phyloP scores from a whole-genome alignment of 495 filamentous ascomycete genomes.

The Melanomma pulvis-pyrius region DNA sequence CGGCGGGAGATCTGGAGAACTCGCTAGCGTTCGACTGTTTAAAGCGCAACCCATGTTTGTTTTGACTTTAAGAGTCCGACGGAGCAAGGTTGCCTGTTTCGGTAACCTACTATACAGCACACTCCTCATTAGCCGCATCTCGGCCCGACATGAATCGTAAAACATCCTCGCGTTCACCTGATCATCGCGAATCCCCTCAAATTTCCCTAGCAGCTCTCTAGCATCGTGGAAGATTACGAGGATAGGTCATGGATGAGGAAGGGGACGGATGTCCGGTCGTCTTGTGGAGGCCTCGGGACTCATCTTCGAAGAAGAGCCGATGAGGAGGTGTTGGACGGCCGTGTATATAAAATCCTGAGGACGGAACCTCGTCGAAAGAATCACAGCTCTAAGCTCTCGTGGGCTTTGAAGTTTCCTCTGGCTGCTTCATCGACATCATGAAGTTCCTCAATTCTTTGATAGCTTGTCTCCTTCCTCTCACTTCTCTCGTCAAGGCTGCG shows the following conservation, averaged over 20 bases:
- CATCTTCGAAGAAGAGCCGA: neutral
- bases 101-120: neutral
- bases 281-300: neutral
- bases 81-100: neutral
- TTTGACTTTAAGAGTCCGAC: neutral
- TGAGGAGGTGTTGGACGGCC: too few relatives aligned
- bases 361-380: neutral
- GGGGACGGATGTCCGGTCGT: too few relatives aligned
- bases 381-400: neutral
- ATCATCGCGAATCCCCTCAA: neutral
- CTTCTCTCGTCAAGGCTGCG: conserved; percentile 28
- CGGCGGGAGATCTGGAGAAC: too few relatives aligned
- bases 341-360: too few relatives aligned
- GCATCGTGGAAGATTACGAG: too few relatives aligned
- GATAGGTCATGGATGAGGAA: too few relatives aligned
- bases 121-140: neutral
- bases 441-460: neutral
- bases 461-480: neutral
- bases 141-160: neutral
- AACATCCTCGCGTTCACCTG: too few relatives aligned
- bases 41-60: too few relatives aligned
- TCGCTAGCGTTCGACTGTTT: too few relatives aligned
- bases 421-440: conserved; percentile 1
- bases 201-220: too few relatives aligned
- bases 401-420: neutral